A percentile compares a stretch with the other conserved stretches of the same genome.
Conservation (phyloP, 306 rosid genomes). For the Ormosia emarginata region DNA sequence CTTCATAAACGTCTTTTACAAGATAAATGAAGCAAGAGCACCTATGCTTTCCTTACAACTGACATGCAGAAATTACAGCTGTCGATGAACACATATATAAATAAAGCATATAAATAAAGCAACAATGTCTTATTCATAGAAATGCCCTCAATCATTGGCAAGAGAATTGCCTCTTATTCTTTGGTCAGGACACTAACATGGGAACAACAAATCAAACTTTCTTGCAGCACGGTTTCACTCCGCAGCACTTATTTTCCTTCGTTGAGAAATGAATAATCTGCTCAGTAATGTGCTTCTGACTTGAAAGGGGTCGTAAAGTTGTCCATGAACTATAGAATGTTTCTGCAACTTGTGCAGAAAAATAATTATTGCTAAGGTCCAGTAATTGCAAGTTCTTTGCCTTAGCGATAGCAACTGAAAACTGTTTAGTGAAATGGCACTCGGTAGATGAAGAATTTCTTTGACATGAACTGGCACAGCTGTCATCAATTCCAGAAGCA, state of each 20-base stretch:
- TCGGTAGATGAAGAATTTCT: conserved; percentile 35
- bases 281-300: conserved; percentile 54
- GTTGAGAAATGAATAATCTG: conserved; percentile 54
- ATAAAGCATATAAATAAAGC: not conserved
- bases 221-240: conserved; percentile 80
- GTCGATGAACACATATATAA: not conserved
- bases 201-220: conserved; percentile 34
- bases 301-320: conserved; percentile 44
- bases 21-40: conserved; percentile 4
- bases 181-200: not conserved
- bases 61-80: not conserved
- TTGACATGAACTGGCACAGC: conserved; percentile 60
- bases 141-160: not conserved
- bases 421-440: conserved; percentile 41
- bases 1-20: not conserved
- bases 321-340: conserved; percentile 62
- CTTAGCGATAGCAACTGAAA: conserved; percentile 55
- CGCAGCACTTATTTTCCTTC: conserved; percentile 66
- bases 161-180: not conserved
- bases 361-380: conserved; percentile 77
- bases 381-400: conserved; percentile 54
- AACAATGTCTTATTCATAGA: not conserved
- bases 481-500: conserved; percentile 57
- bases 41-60: not conserved
- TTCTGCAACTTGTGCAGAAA: conserved; percentile 56